Conservation (phyloP, 2,329 filamentous ascomycete genomes). For the Talaromyces sp. region DNA sequence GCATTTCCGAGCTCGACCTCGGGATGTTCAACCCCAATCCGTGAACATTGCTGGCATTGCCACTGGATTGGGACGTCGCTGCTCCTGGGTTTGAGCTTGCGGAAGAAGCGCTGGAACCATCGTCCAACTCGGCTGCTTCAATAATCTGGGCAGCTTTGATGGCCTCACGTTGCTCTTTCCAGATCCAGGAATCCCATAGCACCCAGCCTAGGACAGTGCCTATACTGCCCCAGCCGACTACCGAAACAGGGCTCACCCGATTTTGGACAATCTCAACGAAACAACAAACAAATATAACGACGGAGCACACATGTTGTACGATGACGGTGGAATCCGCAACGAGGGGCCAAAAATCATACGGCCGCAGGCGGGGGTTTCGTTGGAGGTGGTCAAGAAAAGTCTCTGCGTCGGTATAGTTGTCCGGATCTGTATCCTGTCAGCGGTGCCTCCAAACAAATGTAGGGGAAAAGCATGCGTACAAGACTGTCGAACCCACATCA, state of each 20-base stretch:
- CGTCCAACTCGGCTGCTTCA: constrained; percentile 30
- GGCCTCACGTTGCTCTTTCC: constrained; percentile 57
- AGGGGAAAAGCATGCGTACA: constrained; percentile 51
- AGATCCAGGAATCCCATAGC: constrained; percentile 87
- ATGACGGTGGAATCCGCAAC: constrained; percentile 95
- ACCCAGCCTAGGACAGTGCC: constrained; percentile 84
- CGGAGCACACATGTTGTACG: constrained; percentile 91
- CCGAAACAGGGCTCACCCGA: constrained; percentile 80
- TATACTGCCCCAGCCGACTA: constrained; percentile 78
- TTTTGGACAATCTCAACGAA: constrained; percentile 87
- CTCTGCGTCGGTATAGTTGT: constrained; percentile 96
- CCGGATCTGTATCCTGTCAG: constrained; percentile 63
- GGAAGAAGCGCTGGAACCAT: constrained; percentile 38
- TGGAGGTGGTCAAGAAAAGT: constrained; percentile 96
- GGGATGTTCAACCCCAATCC: constrained; percentile 41
- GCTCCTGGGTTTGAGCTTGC: constrained; percentile 21
- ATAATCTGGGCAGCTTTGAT: constrained; percentile 22
- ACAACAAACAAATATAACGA: constrained; percentile 89
- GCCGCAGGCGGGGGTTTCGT: constrained; percentile 84
- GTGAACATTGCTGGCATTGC: constrained; percentile 28
- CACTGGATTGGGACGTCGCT: constrained; percentile 22
- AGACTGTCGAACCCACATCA: constrained; percentile 96
- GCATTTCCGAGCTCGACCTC: constrained; percentile 28
- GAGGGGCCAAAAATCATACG: constrained; percentile 97
- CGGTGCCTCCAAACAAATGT: background rate